Conservation (phyloP, 164 flowering plant genomes). For the Tetracentron sinense region DNA sequence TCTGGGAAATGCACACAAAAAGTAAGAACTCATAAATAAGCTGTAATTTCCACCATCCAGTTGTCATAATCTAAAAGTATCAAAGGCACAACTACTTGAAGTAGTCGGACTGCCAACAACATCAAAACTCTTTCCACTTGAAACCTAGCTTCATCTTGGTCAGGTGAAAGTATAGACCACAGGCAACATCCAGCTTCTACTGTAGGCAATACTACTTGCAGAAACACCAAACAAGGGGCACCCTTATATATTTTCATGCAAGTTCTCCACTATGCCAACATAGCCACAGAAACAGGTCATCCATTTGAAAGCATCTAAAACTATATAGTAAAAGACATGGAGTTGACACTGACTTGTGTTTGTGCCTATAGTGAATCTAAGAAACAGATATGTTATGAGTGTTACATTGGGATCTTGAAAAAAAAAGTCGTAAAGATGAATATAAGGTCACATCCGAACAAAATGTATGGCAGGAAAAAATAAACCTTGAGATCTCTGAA, state of each 20-base stretch:
- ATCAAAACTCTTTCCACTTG: conserved; percentile 63
- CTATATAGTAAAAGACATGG: no score
- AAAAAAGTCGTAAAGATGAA: no score
- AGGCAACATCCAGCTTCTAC: conserved; percentile 96
- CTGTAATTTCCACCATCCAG: not conserved
- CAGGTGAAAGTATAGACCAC: conserved; percentile 78
- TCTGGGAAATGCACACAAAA: conserved; percentile 36
- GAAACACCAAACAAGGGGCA: not conserved
- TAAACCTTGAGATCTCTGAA: not conserved
- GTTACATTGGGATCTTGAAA: no score
- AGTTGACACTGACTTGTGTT: no score
- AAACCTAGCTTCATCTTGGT: conserved; percentile 52
- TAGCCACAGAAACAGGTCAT: not conserved
- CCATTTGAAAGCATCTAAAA: not conserved
- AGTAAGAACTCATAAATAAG: conserved; percentile 5
- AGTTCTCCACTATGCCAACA: not conserved
- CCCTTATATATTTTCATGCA: not conserved
- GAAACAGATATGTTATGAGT: no score
- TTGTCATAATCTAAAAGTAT: not conserved
- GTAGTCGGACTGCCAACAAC: conserved; percentile 81
- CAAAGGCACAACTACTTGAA: conserved; percentile 39
- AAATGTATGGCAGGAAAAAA: not conserved
- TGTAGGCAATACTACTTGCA: conserved; percentile 95
- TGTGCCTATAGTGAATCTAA: no score
- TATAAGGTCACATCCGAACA: not conserved